Evolutionary conservation across 208 protist genomes (phyloP), one percentile per base, ranked within the genome.

Genomic region (Acanthamoeba lugdunensis): DNA sequence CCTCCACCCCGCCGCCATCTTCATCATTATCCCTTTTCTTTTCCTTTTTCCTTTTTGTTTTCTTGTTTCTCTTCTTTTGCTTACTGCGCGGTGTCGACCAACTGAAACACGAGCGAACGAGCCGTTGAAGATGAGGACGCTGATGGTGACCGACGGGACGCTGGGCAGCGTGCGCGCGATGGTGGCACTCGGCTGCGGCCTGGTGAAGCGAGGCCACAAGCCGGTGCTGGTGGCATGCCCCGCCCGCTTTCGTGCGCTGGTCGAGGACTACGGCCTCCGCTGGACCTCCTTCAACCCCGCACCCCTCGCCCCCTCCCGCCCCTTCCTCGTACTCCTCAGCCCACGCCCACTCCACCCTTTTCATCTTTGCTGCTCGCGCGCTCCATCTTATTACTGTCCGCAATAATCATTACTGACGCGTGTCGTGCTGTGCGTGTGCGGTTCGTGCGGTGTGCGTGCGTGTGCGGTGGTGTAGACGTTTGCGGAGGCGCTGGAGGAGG

Each of bases 131-230:
- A 77, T 77, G 69, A 77, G 69, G 69, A 77, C 69, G n/a, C 9
- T 77, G n/a, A 77, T 77, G 69, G 69, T 77, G 37, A 77, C 69
- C 7, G 69, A 77, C 28, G 69, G 69, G 11, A 77, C 69, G 69
- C 69, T 33, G 30, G 69, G 30, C n/a, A 48, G 69, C n/a, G 69
- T 77, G 69, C 69, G 69, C 28, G 69, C 18, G 11, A 45, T 77
- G 69, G 69, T 77, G 69, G 69, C 69, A n/a, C 69, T 77, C 28
- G 69, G 69, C 9, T 77, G 69, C 69, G 69, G 69, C 28, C 69
- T 77, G 21, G 69, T 77, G 28, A 77, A 77, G 69, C 69, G 69
- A 14, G 69, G 69, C 28, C 69, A 77, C 69, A 77, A 77, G 69
- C 69, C 69, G 23, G 69, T 77, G 69, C 28, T 77, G 7, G 69